Percentiles rank a stretch among this genome's conserved stretches.
phyloP scores from a whole-genome alignment of 1,139 yeast species.

The Cylindricascospora bacillispora region DNA sequence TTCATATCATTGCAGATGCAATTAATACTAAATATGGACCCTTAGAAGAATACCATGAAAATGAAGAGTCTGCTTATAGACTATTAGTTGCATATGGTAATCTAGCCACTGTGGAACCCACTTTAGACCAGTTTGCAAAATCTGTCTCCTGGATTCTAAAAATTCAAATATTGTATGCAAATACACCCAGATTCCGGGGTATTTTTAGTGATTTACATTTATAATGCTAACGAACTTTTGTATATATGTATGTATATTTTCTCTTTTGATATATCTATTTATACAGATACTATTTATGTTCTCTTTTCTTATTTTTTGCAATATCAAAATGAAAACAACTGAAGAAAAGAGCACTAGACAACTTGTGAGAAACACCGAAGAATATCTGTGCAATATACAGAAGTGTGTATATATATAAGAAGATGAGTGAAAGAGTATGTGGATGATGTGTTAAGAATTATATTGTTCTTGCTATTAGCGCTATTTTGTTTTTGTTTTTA shows the following conservation, averaged over 20 bases:
- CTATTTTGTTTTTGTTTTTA: too few species aligned
- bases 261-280: too few species aligned
- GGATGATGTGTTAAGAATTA: too few species aligned
- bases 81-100: constrained; percentile 43
- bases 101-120: constrained; percentile 23
- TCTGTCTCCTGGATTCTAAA: constrained; percentile 22
- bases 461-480: too few species aligned
- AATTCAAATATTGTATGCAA: constrained; percentile 12
- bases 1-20: constrained; percentile 22
- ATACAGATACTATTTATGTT: not conserved
- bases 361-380: too few species aligned
- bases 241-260: not conserved
- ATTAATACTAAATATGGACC: constrained; percentile 20
- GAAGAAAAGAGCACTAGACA: too few species aligned
- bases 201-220: constrained; percentile 12
- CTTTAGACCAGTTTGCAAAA: constrained; percentile 21
- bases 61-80: constrained; percentile 48
- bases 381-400: too few species aligned
- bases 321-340: too few species aligned
- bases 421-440: too few species aligned
- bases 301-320: too few species aligned
- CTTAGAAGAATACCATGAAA: constrained; percentile 19
- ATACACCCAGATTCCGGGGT: constrained; percentile 14
- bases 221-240: not conserved
- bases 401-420: too few species aligned